Base-by-base conservation (phyloP, 208 protist genomes). In the Trypanosoma cruzi region DNA sequence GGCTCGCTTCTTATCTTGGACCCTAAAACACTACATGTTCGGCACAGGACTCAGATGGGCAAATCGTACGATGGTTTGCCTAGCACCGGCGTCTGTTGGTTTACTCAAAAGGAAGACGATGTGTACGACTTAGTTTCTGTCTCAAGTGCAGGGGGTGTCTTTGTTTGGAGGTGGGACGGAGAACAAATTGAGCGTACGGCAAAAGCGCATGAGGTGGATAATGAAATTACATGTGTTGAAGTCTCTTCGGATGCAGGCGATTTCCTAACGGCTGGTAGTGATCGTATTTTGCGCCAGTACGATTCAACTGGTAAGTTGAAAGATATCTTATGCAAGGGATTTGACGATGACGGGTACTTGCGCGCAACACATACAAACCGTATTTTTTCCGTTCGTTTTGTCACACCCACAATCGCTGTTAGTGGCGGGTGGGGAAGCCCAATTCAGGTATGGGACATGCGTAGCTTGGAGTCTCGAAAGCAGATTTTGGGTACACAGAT, bases 401-500 rank as follows among this genome's bases (percentile, higher is more conserved):
- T 87, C 0, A 77, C 77, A 4, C 68, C 78, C 2, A 79, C 81
- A 1, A 16, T 82, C 2, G 72, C 85, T 0, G 77, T 84, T n/a
- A 93, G 79, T 56, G 90, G 80, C 6, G 94, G 94, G 10, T 98
- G 90, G 92, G 90, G 93, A 29, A 93, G 79, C 53, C 89, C 94
- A 2, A 57, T 96, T 28, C 94, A 98, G 62, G 29, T 98, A 6
- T 98, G 94, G 94, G 90, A 98, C 60, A 63, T 96, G 18, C 73
- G 86, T 22, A 77, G 66, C 22, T 31, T 54, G 28, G 71, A 84
- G 34, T 88, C 89, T 22, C 75, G 92, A 28, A 48, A 66, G 14
- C 82, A 93, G 46, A 46, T 96, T 2, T 36, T 73, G 4, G 88
- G 84, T 2, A 42, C 84, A 6, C 73, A 85, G n/a, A 67, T 88